A percentile compares a stretch with the other conserved stretches of the same genome.
These are phyloP conservation scores for Hyaloscypha hepaticicola DNA, from an alignment of 495 filamentous ascomycete species.

Conservation along the genomic window DNA sequence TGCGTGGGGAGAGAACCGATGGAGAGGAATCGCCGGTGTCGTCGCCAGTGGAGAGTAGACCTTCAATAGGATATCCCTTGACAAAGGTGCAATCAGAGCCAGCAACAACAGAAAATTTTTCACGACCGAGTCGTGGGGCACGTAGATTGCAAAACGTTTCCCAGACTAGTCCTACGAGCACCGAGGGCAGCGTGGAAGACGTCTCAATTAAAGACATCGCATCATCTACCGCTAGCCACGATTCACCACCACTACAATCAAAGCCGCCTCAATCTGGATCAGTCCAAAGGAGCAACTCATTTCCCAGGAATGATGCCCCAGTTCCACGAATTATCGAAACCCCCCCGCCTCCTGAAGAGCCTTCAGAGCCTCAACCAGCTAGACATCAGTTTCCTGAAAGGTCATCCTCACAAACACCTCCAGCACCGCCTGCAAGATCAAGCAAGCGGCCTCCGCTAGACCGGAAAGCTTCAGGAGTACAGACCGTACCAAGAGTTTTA, in stretches of 20 bases:
- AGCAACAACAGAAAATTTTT: conserved; percentile 54
- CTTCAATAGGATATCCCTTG: conserved; percentile 26
- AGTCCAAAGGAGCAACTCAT: conserved; percentile 25
- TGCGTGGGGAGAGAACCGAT: conserved; percentile 57
- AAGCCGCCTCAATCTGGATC: conserved; percentile 15
- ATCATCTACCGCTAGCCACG: neutral
- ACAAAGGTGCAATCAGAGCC: conserved; percentile 71
- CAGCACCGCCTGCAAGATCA: conserved; percentile 50
- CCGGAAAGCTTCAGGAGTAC: conserved; percentile 32
- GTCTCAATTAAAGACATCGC: neutral
- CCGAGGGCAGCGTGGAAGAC: neutral
- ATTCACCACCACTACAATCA: neutral
- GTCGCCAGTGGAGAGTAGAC: conserved; percentile 27
- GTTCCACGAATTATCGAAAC: conserved; percentile 72
- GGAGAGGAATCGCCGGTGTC: conserved; percentile 46
- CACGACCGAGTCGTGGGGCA: conserved; percentile 46
- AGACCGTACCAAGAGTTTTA: conserved; percentile 11
- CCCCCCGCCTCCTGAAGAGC: conserved; percentile 50
- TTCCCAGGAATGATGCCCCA: conserved; percentile 34
- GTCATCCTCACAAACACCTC: conserved; percentile 46
- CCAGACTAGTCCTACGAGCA: conserved; percentile 28
- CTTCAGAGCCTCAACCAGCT: conserved; percentile 16
- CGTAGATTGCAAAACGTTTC: conserved; percentile 45
- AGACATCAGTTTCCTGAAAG: conserved; percentile 45
- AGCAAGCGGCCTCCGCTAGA: conserved; percentile 43